Percentiles rank a stretch among this genome's conserved stretches.
These are phyloP conservation scores for Fusarium hainanense DNA, from an alignment of 2,329 filamentous ascomycete genomes.

Conservation along the genomic window DNA sequence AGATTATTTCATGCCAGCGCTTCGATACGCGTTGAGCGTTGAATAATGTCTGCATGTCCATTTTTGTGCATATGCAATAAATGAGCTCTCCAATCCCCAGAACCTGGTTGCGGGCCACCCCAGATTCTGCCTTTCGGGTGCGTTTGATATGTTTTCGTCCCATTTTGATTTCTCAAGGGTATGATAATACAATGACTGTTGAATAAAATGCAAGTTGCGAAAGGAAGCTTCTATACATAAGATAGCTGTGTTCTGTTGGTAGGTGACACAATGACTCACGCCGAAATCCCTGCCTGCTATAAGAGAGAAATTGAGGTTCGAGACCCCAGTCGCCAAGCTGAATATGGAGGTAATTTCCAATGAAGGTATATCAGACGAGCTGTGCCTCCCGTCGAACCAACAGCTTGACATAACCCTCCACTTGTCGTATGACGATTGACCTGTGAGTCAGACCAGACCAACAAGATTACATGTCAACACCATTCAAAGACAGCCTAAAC, in stretches of 20 bases:
- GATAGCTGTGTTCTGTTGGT: too few relatives aligned
- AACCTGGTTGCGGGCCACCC: not conserved
- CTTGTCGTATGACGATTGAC: not conserved
- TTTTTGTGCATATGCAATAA: not conserved
- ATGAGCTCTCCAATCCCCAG: not conserved
- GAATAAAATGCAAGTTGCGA: too few relatives aligned
- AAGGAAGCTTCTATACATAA: not conserved
- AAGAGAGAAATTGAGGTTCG: too few relatives aligned
- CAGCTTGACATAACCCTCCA: not conserved
- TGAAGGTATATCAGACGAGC: not conserved
- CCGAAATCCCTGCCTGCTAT: not conserved
- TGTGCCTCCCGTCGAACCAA: not conserved
- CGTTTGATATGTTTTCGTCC: not conserved
- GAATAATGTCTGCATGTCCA: not conserved
- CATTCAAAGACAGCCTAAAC: not conserved
- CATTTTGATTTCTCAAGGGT: not conserved
- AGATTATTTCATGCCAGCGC: not conserved
- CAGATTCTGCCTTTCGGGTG: not conserved
- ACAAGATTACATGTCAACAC: not conserved
- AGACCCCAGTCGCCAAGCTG: not conserved
- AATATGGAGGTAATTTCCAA: not conserved
- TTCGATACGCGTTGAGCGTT: not conserved
- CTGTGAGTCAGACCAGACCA: too few relatives aligned
- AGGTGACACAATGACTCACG: not conserved
- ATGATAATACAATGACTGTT: too few relatives aligned